Evolutionary conservation across 1,284 basidiomycete species (phyloP).

Genomic region (Irpex rosettiformis): DNA sequence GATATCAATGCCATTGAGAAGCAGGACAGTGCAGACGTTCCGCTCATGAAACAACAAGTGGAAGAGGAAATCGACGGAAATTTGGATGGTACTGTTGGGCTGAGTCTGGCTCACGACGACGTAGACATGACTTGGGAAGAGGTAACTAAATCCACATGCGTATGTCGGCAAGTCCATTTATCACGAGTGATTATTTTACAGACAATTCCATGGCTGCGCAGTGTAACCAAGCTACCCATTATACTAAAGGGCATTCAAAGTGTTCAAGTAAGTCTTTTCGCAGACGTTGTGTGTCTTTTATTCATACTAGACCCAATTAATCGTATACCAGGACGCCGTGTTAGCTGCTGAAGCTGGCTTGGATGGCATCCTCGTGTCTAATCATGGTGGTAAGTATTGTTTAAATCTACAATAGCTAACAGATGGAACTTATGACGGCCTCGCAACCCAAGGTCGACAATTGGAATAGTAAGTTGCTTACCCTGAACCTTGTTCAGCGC

Average conservation of each 20-base stretch:
- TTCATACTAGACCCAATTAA: background rate
- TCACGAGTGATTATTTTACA: conserved; percentile 17
- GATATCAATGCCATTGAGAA: conserved; percentile 28
- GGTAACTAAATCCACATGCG: conserved; percentile 31
- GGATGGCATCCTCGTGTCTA: conserved; percentile 86
- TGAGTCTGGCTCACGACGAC: conserved; percentile 60
- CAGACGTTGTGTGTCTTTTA: background rate
- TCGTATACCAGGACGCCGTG: conserved; percentile 64
- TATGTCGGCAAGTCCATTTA: background rate
- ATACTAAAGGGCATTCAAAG: conserved; percentile 85
- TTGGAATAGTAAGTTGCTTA: conserved; percentile 61
- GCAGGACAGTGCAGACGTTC: conserved; percentile 27
- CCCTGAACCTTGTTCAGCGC: background rate
- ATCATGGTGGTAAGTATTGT: conserved; percentile 88
- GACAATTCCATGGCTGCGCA: conserved; percentile 80
- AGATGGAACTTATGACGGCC: background rate
- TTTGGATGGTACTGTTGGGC: conserved; percentile 56
- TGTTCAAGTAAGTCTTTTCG: conserved; percentile 50
- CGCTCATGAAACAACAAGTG: conserved; percentile 30
- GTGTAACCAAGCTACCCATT: conserved; percentile 75
- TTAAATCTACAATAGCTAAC: too few species aligned
- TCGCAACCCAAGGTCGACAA: conserved; percentile 59
- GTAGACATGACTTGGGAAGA: conserved; percentile 71
- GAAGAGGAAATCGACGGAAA: conserved; percentile 38
- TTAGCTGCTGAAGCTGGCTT: conserved; percentile 85